Base-by-base conservation (phyloP, 495 filamentous ascomycete genomes). In the Umbilicaria muhlenbergii region DNA sequence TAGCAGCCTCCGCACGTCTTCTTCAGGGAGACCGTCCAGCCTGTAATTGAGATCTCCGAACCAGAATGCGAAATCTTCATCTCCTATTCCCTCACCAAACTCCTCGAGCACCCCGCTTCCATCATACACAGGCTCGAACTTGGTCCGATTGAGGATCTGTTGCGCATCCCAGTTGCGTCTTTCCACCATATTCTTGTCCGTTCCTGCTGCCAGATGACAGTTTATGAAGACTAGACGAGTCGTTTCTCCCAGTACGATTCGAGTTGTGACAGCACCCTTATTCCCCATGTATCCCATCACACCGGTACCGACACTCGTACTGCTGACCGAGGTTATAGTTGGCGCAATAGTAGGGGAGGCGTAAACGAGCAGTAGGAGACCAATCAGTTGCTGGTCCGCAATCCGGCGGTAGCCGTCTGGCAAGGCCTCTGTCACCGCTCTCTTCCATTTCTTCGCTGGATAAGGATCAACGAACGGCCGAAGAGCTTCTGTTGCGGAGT, bases 31-130 rank as follows among this genome's bases (percentile, higher is more conserved):
- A 38, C 78, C 81, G 36, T 94, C 86, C 1, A 99, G 67, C 32
- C 92, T 73, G 53, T 94, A 99, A 59, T 99, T 99, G 8, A 99
- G 69, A 60, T 99, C 92, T 16, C 92, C 92, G 57, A 93, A 86
- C 85, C 88, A 95, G 51, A 96, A 94, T 1, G 79, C 73, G 61
- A 94, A 88, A 56, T 96, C 91, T 47, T 89, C 86, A 38, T 86
- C 79, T 1, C 86, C 87, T 47, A 99, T 79, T n/a, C 62, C 65
- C 48, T 93, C 85, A 11, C 63, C 64, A 19, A 57, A 57, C 1
- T 64, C 65, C 35, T 70, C 66, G 15, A 59, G 54, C n/a, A 68
- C 47, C 2, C 61, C 66, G 10, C 73, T 69, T 3, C 70, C 68
- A 41, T 77, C 63, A 35, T 66, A 65, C 14, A 89, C 69, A 1